Conservation (phyloP, 805 yeast species). For the Metschnikowia colocasiae region DNA sequence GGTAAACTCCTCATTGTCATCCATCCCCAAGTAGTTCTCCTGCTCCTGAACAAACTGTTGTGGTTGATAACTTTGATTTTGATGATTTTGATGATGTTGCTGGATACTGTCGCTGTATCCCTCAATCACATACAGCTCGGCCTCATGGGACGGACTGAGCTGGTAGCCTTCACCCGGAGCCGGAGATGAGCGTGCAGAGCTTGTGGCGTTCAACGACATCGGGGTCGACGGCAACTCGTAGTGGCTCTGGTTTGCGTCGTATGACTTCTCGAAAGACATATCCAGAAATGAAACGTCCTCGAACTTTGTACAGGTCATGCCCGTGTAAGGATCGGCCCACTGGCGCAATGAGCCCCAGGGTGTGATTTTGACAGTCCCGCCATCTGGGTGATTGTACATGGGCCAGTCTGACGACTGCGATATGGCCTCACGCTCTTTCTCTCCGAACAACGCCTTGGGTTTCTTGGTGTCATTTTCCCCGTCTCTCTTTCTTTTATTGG, state of each 20-base stretch:
- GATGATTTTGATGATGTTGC: neutral
- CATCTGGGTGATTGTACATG: constrained; percentile 56
- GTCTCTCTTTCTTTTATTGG: constrained; percentile 23
- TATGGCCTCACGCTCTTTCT: constrained; percentile 16
- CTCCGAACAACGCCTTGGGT: constrained; percentile 19
- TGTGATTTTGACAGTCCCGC: constrained; percentile 58
- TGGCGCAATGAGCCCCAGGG: constrained; percentile 61
- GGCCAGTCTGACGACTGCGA: constrained; percentile 45
- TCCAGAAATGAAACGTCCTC: constrained; percentile 38
- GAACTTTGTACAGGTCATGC: constrained; percentile 44
- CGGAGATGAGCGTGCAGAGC: constrained; percentile 17
- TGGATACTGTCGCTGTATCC: constrained; percentile 21
- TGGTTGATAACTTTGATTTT: constrained; percentile 1
- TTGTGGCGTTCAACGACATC: constrained; percentile 15
- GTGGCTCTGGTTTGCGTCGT: constrained; percentile 7
- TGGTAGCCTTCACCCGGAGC: constrained; percentile 16
- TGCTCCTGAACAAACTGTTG: constrained; percentile 29
- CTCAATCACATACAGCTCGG: constrained; percentile 35
- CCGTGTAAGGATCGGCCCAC: constrained; percentile 38
- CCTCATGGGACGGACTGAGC: constrained; percentile 38
- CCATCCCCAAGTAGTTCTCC: constrained; percentile 39
- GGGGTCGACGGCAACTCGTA: constrained; percentile 21
- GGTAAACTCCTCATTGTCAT: constrained; percentile 20
- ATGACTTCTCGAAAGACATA: constrained; percentile 19
- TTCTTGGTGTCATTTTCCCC: constrained; percentile 22